These are phyloP conservation scores for Stachybotrys echinatus DNA, from an alignment of 2,329 filamentous ascomycete genomes.

Conservation along the genomic window DNA sequence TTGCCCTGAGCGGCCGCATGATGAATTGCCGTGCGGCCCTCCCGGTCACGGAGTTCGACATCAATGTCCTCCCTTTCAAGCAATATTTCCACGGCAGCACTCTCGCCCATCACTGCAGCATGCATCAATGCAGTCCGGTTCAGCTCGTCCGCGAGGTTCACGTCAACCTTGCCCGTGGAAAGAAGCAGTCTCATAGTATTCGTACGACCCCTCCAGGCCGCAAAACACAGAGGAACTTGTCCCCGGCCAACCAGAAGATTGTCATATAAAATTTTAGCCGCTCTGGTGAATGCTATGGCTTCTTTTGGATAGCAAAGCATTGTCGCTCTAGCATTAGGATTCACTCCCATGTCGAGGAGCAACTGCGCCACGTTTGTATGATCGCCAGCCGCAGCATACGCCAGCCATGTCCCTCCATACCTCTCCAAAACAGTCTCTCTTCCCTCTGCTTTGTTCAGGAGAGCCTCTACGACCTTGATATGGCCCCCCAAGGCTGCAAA, in stretches of 20 bases:
- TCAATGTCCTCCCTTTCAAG: background rate
- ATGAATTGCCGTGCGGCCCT: background rate
- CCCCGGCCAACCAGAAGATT: too few species aligned
- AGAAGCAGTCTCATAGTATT: background rate
- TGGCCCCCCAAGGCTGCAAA: background rate
- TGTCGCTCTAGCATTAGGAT: background rate
- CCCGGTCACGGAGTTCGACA: background rate
- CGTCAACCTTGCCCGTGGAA: background rate
- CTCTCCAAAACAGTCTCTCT: background rate
- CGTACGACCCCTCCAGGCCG: background rate
- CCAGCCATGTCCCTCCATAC: background rate
- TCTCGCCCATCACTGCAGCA: background rate
- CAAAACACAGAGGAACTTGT: background rate
- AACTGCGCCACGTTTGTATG: background rate
- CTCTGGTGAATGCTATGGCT: too few species aligned
- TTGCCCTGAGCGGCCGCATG: background rate
- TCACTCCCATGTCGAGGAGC: background rate
- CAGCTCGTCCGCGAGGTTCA: background rate
- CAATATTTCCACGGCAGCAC: background rate
- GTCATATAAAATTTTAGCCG: too few species aligned
- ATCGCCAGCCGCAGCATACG: background rate
- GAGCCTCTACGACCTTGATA: background rate
- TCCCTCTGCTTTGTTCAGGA: background rate
- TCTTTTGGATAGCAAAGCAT: too few species aligned
- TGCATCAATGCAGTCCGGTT: background rate